Conservation (phyloP, 768 basidiomycete genomes). For the Lyophyllum decastes region DNA sequence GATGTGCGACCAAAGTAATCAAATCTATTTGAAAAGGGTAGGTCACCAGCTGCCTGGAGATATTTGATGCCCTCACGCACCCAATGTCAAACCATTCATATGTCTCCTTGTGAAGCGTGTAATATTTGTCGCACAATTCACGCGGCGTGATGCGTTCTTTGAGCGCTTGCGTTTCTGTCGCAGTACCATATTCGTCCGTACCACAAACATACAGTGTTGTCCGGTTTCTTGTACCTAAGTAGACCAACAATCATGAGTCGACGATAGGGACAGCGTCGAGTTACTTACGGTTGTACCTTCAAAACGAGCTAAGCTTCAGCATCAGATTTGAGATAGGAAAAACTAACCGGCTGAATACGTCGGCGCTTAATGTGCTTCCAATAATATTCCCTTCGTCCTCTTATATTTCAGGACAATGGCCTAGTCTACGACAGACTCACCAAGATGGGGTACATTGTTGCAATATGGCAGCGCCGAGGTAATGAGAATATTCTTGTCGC, state of each 20-base stretch:
- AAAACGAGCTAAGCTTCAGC: conserved; percentile 4
- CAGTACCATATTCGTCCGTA: conserved; percentile 99
- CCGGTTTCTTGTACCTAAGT: conserved; percentile 72
- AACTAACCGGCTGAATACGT: conserved; percentile 90
- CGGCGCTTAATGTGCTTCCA: conserved; percentile 94
- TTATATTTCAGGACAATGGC: conserved; percentile 13
- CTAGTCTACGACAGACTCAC: conserved; percentile 40
- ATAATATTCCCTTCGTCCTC: conserved; percentile 74
- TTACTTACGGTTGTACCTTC: conserved; percentile 59
- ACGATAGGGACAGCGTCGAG: background rate
- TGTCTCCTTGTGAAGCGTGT: conserved; percentile 84
- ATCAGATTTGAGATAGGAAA: background rate
- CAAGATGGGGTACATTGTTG: conserved; percentile 96
- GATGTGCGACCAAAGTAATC: conserved; percentile 97
- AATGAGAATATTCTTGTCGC: conserved; percentile 86
- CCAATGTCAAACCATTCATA: conserved; percentile 99
- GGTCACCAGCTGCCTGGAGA: conserved; percentile 1
- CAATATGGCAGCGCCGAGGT: conserved; percentile 96
- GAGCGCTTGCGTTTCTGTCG: conserved; percentile 95
- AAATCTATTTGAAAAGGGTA: conserved; percentile 53
- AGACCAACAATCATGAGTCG: background rate
- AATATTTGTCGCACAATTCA: conserved; percentile 89
- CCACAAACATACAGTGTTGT: conserved; percentile 95
- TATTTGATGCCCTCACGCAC: conserved; percentile 37
- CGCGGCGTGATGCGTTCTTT: conserved; percentile 82